Evolutionary conservation across 306 rosid species (phyloP).

Genomic region (Macrotyloma uniflorum): DNA sequence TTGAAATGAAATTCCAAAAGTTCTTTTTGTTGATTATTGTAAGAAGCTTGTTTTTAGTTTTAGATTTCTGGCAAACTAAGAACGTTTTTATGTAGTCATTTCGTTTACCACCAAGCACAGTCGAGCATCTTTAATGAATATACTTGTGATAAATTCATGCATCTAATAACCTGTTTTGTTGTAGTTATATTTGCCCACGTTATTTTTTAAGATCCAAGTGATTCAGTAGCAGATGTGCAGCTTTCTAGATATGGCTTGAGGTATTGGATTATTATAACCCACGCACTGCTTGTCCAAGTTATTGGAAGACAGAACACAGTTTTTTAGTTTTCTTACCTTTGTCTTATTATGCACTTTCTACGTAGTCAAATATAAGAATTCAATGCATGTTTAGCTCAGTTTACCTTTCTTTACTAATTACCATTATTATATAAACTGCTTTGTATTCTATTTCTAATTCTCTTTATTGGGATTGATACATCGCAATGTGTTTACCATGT

Average conservation of each 20-base stretch:
- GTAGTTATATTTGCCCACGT: background rate
- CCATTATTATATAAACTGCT: background rate
- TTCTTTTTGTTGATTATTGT: background rate
- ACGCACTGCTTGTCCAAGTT: constrained; percentile 26
- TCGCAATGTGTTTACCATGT: constrained; percentile 22
- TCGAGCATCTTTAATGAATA: constrained; percentile 21
- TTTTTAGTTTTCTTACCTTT: background rate
- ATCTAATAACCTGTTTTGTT: constrained; percentile 4
- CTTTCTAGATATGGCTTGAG: constrained; percentile 24
- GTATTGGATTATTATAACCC: constrained; percentile 29
- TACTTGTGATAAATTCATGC: constrained; percentile 11
- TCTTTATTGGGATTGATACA: constrained; percentile 34
- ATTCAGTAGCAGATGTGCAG: constrained; percentile 42
- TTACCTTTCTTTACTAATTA: background rate
- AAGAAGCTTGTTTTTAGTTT: background rate
- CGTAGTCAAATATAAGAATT: constrained; percentile 5
- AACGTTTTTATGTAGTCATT: background rate
- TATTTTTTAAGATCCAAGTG: constrained; percentile 49
- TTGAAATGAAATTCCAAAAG: background rate
- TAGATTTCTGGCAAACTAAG: background rate
- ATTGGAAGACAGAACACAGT: constrained; percentile 39
- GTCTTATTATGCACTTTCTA: constrained; percentile 15
- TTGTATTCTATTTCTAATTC: background rate
- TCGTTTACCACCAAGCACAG: background rate
- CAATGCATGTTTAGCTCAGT: constrained; percentile 2